Percentiles rank a stretch among this genome's conserved stretches.
Evolutionary conservation across 805 yeast genomes (phyloP).

Genomic region (Dipodascus albidus): DNA sequence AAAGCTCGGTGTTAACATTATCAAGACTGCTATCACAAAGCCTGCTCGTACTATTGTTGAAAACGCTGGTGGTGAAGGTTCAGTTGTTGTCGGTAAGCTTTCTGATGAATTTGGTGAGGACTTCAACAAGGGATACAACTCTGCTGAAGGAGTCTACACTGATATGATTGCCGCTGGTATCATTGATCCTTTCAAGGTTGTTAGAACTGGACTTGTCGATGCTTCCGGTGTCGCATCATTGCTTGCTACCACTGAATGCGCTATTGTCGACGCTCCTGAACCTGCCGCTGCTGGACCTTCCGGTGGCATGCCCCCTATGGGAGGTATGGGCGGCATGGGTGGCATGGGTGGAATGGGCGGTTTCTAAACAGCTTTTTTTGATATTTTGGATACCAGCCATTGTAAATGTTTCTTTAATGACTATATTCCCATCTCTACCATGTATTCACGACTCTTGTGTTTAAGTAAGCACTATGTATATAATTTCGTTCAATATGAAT

Average conservation of each 20-base stretch:
- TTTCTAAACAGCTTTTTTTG: neutral
- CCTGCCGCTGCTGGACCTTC: conserved; percentile 53
- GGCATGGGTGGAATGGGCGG: conserved; percentile 18
- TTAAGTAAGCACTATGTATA: neutral
- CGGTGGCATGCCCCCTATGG: conserved; percentile 57
- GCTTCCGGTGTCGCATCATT: conserved; percentile 97
- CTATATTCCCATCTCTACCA: neutral
- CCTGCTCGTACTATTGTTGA: conserved; percentile 94
- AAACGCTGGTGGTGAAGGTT: conserved; percentile 96
- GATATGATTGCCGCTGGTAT: conserved; percentile 97
- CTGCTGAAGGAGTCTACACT: conserved; percentile 84
- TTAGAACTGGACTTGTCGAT: conserved; percentile 88
- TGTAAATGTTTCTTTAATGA: neutral
- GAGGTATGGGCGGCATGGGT: conserved; percentile 31
- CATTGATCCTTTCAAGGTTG: conserved; percentile 97
- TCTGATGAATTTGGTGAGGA: conserved; percentile 43
- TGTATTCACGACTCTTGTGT: neutral
- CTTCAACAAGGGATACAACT: conserved; percentile 85
- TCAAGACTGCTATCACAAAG: conserved; percentile 82
- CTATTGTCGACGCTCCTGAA: conserved; percentile 86
- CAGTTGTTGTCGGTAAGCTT: conserved; percentile 90
- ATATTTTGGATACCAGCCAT: neutral
- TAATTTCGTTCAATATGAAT: neutral
- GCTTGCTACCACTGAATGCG: conserved; percentile 97
- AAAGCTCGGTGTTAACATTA: conserved; percentile 89